Conservation (phyloP, 345 rosid genomes). For the Syzygium grande region DNA sequence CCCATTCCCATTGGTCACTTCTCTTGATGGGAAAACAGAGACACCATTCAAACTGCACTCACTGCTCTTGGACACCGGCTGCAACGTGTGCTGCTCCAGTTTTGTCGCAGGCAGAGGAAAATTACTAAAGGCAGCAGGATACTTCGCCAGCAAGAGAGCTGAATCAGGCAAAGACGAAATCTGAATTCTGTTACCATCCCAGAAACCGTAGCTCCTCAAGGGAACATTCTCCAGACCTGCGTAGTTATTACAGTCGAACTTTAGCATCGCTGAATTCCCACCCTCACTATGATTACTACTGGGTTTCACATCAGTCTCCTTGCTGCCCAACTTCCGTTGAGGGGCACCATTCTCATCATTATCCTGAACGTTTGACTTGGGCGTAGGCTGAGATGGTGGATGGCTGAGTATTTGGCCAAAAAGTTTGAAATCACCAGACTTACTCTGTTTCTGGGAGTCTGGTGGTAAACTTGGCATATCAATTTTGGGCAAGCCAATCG, state of each 20-base stretch:
- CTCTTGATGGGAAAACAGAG: slow-evolving; percentile 22
- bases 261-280: slow-evolving; percentile 18
- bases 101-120: slow-evolving; percentile 20
- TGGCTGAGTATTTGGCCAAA: slow-evolving; percentile 75
- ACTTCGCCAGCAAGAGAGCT: slow-evolving; percentile 52
- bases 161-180: slow-evolving; percentile 76
- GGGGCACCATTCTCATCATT: slow-evolving; percentile 25
- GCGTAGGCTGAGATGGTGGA: slow-evolving; percentile 18
- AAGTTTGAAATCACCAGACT: slow-evolving; percentile 68
- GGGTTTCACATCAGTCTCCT: slow-evolving; percentile 28
- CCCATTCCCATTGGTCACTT: slow-evolving; percentile 26
- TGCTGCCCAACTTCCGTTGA: slow-evolving; percentile 20
- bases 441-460: slow-evolving; percentile 37
- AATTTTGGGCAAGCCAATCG: slow-evolving; percentile 21
- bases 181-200: slow-evolving; percentile 83
- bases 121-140: slow-evolving; percentile 61
- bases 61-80: slow-evolving; percentile 16
- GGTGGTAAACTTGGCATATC: slow-evolving; percentile 34
- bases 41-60: slow-evolving; percentile 23
- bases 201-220: slow-evolving; percentile 56
- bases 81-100: slow-evolving; percentile 32
- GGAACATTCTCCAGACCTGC: slow-evolving; percentile 52
- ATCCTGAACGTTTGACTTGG: slow-evolving; percentile 13
- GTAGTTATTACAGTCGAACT: slow-evolving; percentile 38
- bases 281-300: slow-evolving; percentile 21